Evolutionary conservation across 208 protist species (phyloP).

Genomic region (Leishmania guyanensis): DNA sequence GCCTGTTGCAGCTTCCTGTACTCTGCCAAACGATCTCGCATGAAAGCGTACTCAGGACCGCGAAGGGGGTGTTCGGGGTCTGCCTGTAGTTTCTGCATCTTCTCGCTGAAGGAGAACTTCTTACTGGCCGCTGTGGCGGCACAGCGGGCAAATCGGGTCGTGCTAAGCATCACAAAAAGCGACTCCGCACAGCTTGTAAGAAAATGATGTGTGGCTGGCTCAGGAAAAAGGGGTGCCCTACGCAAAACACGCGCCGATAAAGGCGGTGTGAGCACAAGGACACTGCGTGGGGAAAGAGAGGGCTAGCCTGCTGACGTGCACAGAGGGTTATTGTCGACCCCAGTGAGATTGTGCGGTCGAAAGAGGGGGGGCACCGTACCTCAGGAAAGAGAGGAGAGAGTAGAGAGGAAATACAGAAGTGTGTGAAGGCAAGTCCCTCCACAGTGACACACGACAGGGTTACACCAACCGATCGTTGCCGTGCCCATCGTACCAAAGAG

Average conservation of each 20-base stretch:
- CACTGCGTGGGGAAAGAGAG: background rate
- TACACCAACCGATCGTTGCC: background rate
- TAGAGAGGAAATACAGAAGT: background rate
- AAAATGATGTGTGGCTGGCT: background rate
- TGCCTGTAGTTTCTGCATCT: slow-evolving; percentile 30
- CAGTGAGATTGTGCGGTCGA: background rate
- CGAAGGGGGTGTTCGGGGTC: slow-evolving; percentile 38
- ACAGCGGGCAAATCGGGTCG: slow-evolving; percentile 10
- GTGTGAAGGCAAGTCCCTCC: no score
- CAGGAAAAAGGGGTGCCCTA: background rate
- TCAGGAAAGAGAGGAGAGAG: background rate
- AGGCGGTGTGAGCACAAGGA: background rate
- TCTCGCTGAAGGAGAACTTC: slow-evolving; percentile 30
- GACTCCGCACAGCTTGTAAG: background rate
- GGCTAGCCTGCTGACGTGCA: background rate
- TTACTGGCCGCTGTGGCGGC: slow-evolving; percentile 14
- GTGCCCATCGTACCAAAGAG: background rate
- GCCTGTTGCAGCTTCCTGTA: slow-evolving; percentile 73
- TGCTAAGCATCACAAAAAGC: slow-evolving; percentile 12
- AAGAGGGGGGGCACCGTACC: background rate
- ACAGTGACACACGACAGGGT: background rate
- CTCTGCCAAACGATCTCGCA: slow-evolving; percentile 60
- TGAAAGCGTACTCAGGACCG: slow-evolving; percentile 62
- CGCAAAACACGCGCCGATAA: background rate
- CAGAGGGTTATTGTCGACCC: background rate